Evolutionary conservation across 176 grass and related monocot species (phyloP).

Genomic region (Stipa capillata): DNA sequence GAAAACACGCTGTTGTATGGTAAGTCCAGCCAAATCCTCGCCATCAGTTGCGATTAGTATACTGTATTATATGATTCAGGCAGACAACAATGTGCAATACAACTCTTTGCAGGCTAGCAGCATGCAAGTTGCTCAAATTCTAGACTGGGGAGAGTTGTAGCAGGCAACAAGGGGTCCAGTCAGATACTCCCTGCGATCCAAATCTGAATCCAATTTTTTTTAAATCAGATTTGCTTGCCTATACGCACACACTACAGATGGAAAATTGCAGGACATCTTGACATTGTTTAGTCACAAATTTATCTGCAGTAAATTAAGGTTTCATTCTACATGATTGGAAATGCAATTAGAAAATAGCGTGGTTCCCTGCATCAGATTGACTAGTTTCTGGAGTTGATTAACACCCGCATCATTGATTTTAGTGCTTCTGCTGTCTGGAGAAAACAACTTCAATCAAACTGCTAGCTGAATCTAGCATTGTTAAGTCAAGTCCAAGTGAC

Average conservation of each 20-base stretch:
- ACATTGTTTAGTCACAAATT: too few species aligned
- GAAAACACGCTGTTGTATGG: too few species aligned
- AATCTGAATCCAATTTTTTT: constrained; percentile 44
- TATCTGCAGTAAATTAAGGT: too few species aligned
- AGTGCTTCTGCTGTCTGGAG: neutral
- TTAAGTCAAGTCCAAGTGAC: neutral
- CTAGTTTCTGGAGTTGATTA: neutral
- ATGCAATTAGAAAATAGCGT: neutral
- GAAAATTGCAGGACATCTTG: too few species aligned
- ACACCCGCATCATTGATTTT: too few species aligned
- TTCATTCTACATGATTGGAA: constrained; percentile 21
- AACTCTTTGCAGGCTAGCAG: constrained; percentile 32
- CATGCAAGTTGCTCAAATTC: constrained; percentile 24
- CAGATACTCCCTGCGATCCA: constrained; percentile 39
- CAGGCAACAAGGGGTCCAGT: constrained; percentile 1
- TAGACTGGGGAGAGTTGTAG: neutral
- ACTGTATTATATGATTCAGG: too few species aligned
- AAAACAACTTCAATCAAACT: constrained; percentile 6
- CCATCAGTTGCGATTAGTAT: too few species aligned
- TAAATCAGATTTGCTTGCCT: constrained; percentile 9
- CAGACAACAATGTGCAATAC: constrained; percentile 16
- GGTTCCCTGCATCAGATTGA: neutral
- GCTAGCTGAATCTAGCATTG: neutral
- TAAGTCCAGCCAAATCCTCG: too few species aligned
- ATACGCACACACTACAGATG: too few species aligned